These are phyloP conservation scores for Paracorniculantispora psalliotae DNA, from an alignment of 2,329 filamentous ascomycete genomes.

Conservation along the genomic window DNA sequence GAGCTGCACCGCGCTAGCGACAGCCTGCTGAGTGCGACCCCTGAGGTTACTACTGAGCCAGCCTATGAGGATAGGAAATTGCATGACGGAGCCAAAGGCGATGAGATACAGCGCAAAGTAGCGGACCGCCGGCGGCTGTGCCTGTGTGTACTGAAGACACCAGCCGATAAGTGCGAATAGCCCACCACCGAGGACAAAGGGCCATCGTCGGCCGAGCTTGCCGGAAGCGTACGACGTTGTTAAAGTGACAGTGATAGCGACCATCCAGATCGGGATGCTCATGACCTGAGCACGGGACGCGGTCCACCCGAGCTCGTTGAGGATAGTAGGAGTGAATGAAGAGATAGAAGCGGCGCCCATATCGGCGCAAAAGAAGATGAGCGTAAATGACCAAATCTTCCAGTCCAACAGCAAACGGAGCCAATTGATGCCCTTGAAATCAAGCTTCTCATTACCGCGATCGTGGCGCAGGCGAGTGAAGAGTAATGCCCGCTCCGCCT, in stretches of 20 bases:
- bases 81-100: constrained; percentile 14
- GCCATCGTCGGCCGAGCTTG: constrained; percentile 11
- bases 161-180: constrained; percentile 11
- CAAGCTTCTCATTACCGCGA: constrained; percentile 43
- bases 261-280: constrained; percentile 27
- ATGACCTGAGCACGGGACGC: constrained; percentile 41
- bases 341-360: constrained; percentile 41
- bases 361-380: constrained; percentile 43
- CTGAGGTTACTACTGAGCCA: constrained; percentile 38
- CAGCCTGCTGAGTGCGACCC: constrained; percentile 34
- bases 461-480: constrained; percentile 45
- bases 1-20: constrained; percentile 36
- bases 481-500: constrained; percentile 48
- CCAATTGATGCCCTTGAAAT: constrained; percentile 39
- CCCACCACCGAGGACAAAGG: constrained; percentile 12
- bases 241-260: constrained; percentile 19
- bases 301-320: constrained; percentile 41
- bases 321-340: constrained; percentile 47
- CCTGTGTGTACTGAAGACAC: constrained; percentile 14
- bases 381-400: constrained; percentile 35
- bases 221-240: constrained; percentile 13
- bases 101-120: constrained; percentile 17
- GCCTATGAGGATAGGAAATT: constrained; percentile 17
- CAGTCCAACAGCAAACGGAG: constrained; percentile 32
- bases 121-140: constrained; percentile 12